Evolutionary conservation across 805 yeast genomes (phyloP), one percentile per base, ranked within the genome.

Genomic region (Ogataea pini): DNA sequence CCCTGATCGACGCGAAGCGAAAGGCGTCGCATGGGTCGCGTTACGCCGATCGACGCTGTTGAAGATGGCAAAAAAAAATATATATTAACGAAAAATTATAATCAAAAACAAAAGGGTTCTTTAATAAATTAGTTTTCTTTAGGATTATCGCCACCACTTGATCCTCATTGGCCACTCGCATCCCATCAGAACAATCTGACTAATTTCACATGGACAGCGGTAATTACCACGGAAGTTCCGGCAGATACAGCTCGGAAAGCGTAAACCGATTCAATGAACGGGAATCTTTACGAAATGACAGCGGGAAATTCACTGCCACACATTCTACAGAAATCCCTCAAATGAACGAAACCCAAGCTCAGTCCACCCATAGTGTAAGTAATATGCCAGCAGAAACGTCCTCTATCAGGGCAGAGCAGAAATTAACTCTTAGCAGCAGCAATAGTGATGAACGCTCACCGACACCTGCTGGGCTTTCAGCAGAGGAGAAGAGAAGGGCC

Each of bases 401-500:
- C 33, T 37, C 19, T 4, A 5, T 28, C 13, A 12, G n/a, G 33
- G 16, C 18, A 29, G 36, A 25, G 44, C 55, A 24, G 32, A 38
- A 16, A 51, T 51, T 34, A 48, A 48, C 44, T 44, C 44, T 31
- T 41, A 38, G 29, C 37, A 28, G 32, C 38, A 33, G 34, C 38
- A 38, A 20, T n/a, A 18, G 10, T 16, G 46, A n/a, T 36, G 37
- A 34, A 22, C 37, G 24, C 37, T 19, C 24, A 14, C 29, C 41
- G 31, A 7, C 22, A 12, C 18, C 42, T 4, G 18, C 25, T 8
- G 32, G 16, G n/a, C 32, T 27, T 5, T 39, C 42, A 43, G 54
- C 50, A 39, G 76, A 69, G 50, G 70, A 68, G 46, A 68, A 67
- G 48, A 60, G 63, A 27, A 60, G 65, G 46, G 64, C 65, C 44